Conservation (phyloP, 345 rosid species). For the Gossypium bickii region DNA sequence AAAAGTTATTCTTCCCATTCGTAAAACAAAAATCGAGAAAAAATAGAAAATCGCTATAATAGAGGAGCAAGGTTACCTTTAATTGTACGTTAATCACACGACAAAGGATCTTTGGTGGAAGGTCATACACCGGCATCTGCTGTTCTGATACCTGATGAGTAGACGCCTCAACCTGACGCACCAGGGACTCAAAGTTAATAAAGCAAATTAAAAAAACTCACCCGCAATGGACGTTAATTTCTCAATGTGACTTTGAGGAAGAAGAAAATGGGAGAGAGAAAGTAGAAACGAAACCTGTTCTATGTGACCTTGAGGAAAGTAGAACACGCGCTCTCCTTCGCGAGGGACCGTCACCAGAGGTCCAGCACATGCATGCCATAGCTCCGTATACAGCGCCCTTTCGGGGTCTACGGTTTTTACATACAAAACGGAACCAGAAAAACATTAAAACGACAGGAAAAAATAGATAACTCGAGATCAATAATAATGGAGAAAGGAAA, state of each 20-base stretch:
- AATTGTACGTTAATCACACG: slow-evolving; percentile 67
- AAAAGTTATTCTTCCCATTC: not conserved
- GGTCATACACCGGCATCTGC: slow-evolving; percentile 71
- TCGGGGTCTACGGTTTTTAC: slow-evolving; percentile 40
- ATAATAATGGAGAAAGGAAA: not conserved
- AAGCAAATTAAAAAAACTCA: not conserved
- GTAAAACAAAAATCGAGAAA: not conserved
- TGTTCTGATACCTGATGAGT: slow-evolving; percentile 68
- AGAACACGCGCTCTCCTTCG: slow-evolving; percentile 66
- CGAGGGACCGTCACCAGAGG: slow-evolving; percentile 76
- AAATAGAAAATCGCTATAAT: not conserved
- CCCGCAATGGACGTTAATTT: not conserved
- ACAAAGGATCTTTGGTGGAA: slow-evolving; percentile 65
- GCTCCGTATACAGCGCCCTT: slow-evolving; percentile 64
- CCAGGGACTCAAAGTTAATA: not conserved
- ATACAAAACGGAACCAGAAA: slow-evolving; percentile 1
- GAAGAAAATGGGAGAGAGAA: not conserved
- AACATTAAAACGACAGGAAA: not conserved
- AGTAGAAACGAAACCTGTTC: slow-evolving; percentile 54
- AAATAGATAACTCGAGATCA: slow-evolving; percentile 8
- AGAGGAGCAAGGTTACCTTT: slow-evolving; percentile 36
- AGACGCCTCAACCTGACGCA: slow-evolving; percentile 73
- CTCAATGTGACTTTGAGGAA: not conserved
- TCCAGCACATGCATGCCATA: slow-evolving; percentile 98
- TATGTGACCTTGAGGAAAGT: slow-evolving; percentile 92